A percentile compares a stretch with the other conserved stretches of the same genome.
phyloP scores from a whole-genome alignment of 1,284 basidiomycete genomes.

The Cutaneotrichosporon arboriforme region DNA sequence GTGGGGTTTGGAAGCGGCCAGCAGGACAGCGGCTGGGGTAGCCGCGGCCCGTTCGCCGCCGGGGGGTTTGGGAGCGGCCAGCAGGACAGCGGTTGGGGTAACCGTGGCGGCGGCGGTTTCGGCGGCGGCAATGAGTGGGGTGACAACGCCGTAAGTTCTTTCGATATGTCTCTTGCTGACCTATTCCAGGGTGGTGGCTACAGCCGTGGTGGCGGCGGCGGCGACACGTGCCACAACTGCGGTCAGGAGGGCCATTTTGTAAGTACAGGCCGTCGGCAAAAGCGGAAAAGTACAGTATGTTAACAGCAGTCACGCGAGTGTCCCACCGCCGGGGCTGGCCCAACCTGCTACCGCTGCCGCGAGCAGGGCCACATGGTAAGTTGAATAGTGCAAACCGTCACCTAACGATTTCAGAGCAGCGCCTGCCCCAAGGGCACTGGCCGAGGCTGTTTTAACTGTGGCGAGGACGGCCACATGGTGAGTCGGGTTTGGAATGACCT shows the following conservation, averaged over 20 bases:
- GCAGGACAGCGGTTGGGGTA: constrained; percentile 8
- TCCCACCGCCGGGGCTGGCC: constrained; percentile 3
- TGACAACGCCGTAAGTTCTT: background rate
- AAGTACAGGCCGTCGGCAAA: background rate
- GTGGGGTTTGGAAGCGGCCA: background rate
- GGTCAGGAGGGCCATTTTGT: constrained; percentile 20
- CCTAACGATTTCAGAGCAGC: too few species aligned
- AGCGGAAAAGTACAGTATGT: background rate
- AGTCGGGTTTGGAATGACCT: background rate
- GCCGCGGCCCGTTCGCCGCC: background rate
- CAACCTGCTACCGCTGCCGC: constrained; percentile 14
- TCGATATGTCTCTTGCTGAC: background rate
- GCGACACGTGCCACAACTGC: constrained; percentile 19
- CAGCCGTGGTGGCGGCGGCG: constrained; percentile 5
- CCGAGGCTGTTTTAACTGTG: constrained; percentile 9
- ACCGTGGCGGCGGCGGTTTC: background rate
- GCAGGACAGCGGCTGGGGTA: constrained; percentile 8
- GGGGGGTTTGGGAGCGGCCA: background rate
- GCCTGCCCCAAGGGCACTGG: constrained; percentile 10
- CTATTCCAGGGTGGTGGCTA: background rate
- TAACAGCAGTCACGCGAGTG: constrained; percentile 1
- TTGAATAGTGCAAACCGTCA: too few species aligned
- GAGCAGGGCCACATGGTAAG: constrained; percentile 19
- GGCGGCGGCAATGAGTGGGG: background rate
- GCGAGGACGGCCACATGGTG: constrained; percentile 7